Evolutionary conservation across 768 basidiomycete genomes (phyloP).

Genomic region (Clathrus columnatus): DNA sequence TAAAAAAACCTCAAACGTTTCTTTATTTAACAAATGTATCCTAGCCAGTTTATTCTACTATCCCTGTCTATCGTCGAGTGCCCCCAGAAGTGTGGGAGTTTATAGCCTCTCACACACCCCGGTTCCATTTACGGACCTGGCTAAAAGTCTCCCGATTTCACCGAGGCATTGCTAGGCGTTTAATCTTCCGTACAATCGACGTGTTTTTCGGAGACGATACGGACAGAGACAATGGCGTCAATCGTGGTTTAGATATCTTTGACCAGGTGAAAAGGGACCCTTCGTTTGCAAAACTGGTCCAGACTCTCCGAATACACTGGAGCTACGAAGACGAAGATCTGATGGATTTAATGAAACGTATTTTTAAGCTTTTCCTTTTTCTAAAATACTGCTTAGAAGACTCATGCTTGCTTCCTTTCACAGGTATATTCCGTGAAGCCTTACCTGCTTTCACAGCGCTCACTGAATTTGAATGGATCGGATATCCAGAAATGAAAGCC

Average conservation of each 20-base stretch:
- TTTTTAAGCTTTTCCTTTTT: no score
- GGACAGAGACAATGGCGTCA: slow-evolving; percentile 35
- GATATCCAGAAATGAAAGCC: slow-evolving; percentile 60
- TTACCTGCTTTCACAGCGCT: slow-evolving; percentile 55
- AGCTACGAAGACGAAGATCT: slow-evolving; percentile 62
- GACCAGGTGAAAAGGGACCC: slow-evolving; percentile 57
- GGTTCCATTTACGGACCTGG: slow-evolving; percentile 63
- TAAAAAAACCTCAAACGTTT: neutral
- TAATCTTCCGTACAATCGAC: slow-evolving; percentile 60
- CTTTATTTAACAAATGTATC: neutral
- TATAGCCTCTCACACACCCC: slow-evolving; percentile 52
- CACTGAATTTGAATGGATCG: slow-evolving; percentile 67
- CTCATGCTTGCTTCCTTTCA: neutral
- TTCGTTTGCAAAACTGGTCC: slow-evolving; percentile 50
- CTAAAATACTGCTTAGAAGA: neutral
- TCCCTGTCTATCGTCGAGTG: slow-evolving; percentile 52
- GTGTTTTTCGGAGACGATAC: slow-evolving; percentile 53
- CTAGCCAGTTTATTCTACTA: slow-evolving; percentile 28
- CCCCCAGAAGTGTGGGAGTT: slow-evolving; percentile 63
- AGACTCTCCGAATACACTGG: slow-evolving; percentile 56
- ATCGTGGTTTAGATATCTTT: slow-evolving; percentile 57
- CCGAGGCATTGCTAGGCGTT: slow-evolving; percentile 52
- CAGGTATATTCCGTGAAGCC: slow-evolving; percentile 54
- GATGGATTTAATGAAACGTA: slow-evolving; percentile 51
- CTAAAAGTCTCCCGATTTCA: slow-evolving; percentile 57